Evolutionary conservation across 1,284 basidiomycete species (phyloP).

Genomic region (Sanguinoderma infundibulare): DNA sequence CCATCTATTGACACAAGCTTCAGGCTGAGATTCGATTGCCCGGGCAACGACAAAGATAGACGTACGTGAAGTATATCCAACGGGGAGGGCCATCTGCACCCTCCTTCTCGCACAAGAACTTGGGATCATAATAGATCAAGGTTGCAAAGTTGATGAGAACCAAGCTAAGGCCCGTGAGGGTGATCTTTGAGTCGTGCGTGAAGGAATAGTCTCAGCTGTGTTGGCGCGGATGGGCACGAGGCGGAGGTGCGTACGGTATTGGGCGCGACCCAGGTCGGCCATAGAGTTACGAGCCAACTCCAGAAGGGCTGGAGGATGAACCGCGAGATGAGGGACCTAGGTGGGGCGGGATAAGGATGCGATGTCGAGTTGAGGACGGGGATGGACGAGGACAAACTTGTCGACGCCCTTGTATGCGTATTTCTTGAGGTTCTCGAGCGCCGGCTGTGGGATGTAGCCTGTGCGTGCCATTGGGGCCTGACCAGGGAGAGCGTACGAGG

Average conservation of each 20-base stretch:
- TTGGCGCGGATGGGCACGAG: not conserved
- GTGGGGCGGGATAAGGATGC: not conserved
- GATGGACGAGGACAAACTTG: constrained; percentile 51
- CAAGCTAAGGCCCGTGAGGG: constrained; percentile 80
- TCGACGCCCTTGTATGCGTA: constrained; percentile 75
- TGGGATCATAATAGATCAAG: constrained; percentile 81
- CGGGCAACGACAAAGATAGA: constrained; percentile 22
- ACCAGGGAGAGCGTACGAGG: constrained; percentile 1
- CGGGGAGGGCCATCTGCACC: constrained; percentile 68
- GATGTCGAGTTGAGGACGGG: constrained; percentile 2
- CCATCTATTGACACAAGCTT: constrained; percentile 55
- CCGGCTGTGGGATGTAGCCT: constrained; percentile 56
- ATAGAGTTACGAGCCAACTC: constrained; percentile 92
- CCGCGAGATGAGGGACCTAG: constrained; percentile 75
- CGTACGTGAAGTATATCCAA: constrained; percentile 88
- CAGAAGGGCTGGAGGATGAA: constrained; percentile 92
- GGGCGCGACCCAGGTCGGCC: constrained; percentile 88
- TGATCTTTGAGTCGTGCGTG: constrained; percentile 63
- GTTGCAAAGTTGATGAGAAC: constrained; percentile 88
- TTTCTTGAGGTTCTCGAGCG: constrained; percentile 66
- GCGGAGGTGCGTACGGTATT: constrained; percentile 74
- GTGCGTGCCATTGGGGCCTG: not conserved
- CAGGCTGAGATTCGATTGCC: too few relatives aligned
- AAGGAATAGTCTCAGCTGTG: not conserved
- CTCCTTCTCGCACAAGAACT: constrained; percentile 70